Base-by-base conservation (phyloP, 176 grass and related monocot genomes). In the Carex scoparia region DNA sequence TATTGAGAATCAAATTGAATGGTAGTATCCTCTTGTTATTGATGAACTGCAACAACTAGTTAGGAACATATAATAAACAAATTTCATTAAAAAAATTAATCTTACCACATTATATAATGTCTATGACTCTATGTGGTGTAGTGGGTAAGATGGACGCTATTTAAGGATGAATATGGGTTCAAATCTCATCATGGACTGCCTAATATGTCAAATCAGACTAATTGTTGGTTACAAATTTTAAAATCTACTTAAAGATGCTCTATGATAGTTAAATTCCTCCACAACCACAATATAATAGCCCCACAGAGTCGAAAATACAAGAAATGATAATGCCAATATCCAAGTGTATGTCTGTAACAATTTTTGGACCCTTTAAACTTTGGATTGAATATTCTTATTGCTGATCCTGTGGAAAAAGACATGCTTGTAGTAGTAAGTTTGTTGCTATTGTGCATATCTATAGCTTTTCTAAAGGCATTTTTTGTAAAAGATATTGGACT, bases 171-270 rank as follows among this genome's bases (percentile, higher is more conserved):
- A 55, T 77, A 77, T 77, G 12, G 49, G 72, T 77, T 77, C 49
- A 77, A 14, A 56, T 77, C 48, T 55, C 16, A 48, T 48, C 46
- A 76, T 54, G 23, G 72, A 55, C 27, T 10, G 32, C 72, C 11
- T 55, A 53, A 77, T 77, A 77, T 55, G 23, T 77, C 72, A 77
- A 77, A 54, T 77, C 11, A 30, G 32, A 77, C 19, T 31, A 56
- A 53, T 28, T 54, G 10, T 2, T 30, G 72, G 4, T 11, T 54
- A 76, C 15, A 31, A 54, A 48, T 38, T 38, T 69, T 69, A 49
- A 49, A 49, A 49, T 49, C 48, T 10, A 49, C 48, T 51, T 51
- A 51, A 51, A 51, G 48, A 51, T 51, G 19, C 61, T 30, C 61
- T 63, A 0, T 63, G 7, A 63, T 63, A 28, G 61, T 63, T n/a